Evolutionary conservation across 2,329 filamentous ascomycete species (phyloP).

Genomic region (Colletotrichum sublineola): DNA sequence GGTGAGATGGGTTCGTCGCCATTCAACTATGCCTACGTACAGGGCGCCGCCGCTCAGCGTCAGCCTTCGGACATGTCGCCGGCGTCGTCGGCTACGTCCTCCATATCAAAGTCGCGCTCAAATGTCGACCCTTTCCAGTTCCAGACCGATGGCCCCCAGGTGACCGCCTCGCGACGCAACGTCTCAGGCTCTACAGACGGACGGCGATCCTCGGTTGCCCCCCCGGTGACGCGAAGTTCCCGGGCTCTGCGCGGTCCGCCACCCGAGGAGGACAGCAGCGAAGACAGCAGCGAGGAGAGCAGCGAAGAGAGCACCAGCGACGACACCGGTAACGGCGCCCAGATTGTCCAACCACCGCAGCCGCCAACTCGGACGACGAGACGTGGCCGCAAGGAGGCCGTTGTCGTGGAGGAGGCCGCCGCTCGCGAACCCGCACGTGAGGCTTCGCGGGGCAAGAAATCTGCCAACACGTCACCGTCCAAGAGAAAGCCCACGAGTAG

Average conservation of each 20-base stretch:
- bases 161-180: constrained; percentile 54
- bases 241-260: constrained; percentile 49
- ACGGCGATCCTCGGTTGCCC: constrained; percentile 46
- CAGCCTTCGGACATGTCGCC: constrained; percentile 57
- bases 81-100: constrained; percentile 47
- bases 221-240: constrained; percentile 51
- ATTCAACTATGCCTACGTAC: constrained; percentile 61
- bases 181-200: constrained; percentile 52
- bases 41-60: constrained; percentile 52
- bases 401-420: constrained; percentile 55
- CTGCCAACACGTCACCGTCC: constrained; percentile 52
- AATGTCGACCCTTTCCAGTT: constrained; percentile 65
- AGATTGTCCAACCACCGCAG: constrained; percentile 48
- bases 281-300: constrained; percentile 49
- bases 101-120: constrained; percentile 47
- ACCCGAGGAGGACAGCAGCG: constrained; percentile 48
- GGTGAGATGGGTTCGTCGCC: constrained; percentile 57
- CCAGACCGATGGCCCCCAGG: constrained; percentile 61
- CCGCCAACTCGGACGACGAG: constrained; percentile 1
- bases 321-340: constrained; percentile 53
- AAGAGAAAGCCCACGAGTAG: constrained; percentile 56
- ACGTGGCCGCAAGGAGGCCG: constrained; percentile 50
- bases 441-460: constrained; percentile 55
- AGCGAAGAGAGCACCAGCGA: constrained; percentile 54
- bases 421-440: constrained; percentile 47